Evolutionary conservation across 2,329 filamentous ascomycete genomes (phyloP).

Genomic region (Fusarium pseudonygamai): DNA sequence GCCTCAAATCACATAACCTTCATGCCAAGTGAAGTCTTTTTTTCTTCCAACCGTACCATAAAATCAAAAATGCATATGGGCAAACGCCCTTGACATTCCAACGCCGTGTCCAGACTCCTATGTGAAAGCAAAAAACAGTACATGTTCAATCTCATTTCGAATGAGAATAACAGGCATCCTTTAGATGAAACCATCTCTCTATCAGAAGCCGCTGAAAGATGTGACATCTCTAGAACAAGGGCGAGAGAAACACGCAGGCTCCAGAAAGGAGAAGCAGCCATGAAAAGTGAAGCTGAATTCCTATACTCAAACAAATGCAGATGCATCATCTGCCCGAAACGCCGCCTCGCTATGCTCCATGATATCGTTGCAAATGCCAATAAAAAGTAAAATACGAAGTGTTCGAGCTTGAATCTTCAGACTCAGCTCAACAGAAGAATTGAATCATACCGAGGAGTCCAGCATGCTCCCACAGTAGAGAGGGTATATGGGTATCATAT

Average conservation of each 20-base stretch:
- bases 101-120: constrained; percentile 34
- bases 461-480: constrained; percentile 31
- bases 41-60: constrained; percentile 37
- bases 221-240: constrained; percentile 21
- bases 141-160: background rate
- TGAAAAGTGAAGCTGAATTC: constrained; percentile 24
- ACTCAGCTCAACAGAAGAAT: constrained; percentile 34
- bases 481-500: constrained; percentile 45
- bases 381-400: constrained; percentile 36
- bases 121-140: constrained; percentile 10
- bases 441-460: constrained; percentile 29
- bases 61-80: constrained; percentile 25
- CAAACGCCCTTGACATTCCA: constrained; percentile 16
- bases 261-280: constrained; percentile 23
- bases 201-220: constrained; percentile 16
- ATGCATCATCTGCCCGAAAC: constrained; percentile 45
- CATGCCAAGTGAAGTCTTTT: constrained; percentile 32
- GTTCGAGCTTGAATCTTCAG: constrained; percentile 23
- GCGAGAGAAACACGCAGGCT: constrained; percentile 16
- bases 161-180: constrained; percentile 12
- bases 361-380: constrained; percentile 40
- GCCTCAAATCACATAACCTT: constrained; percentile 13
- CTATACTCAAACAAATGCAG: constrained; percentile 40
- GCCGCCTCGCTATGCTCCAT: constrained; percentile 55
- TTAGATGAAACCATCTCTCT: constrained; percentile 18